These are phyloP conservation scores for Elsinoe necatrix DNA, from an alignment of 2,329 filamentous ascomycete genomes.

Conservation along the genomic window DNA sequence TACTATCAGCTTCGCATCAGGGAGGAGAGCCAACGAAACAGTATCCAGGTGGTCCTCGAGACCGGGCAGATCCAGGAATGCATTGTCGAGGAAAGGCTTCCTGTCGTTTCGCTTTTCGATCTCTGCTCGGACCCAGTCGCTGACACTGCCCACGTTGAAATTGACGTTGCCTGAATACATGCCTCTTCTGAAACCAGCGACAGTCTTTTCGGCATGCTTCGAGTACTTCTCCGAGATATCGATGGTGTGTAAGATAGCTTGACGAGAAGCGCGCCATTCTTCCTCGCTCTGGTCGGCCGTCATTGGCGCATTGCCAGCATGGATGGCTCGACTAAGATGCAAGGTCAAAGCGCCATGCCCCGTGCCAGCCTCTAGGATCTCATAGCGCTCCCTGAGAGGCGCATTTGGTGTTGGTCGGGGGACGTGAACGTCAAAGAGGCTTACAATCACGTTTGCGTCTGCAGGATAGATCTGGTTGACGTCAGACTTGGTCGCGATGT, in stretches of 20 bases:
- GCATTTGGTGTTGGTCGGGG: slow-evolving; percentile 28
- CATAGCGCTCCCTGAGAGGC: slow-evolving; percentile 41
- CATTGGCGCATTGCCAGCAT: slow-evolving; percentile 57
- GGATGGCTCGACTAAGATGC: slow-evolving; percentile 65
- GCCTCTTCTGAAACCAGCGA: slow-evolving; percentile 59
- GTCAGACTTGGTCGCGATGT: not conserved
- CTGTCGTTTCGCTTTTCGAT: slow-evolving; percentile 31
- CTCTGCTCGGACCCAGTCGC: slow-evolving; percentile 53
- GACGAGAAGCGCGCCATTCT: slow-evolving; percentile 41
- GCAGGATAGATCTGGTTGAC: slow-evolving; percentile 58
- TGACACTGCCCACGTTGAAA: slow-evolving; percentile 62
- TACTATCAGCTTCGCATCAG: slow-evolving; percentile 57
- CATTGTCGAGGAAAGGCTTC: slow-evolving; percentile 60
- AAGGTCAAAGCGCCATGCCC: slow-evolving; percentile 75
- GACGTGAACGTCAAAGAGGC: slow-evolving; percentile 65
- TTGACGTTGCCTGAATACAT: slow-evolving; percentile 63
- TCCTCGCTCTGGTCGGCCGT: slow-evolving; percentile 35
- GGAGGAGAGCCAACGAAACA: slow-evolving; percentile 51
- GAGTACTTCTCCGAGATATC: slow-evolving; percentile 58
- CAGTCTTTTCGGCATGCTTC: slow-evolving; percentile 53
- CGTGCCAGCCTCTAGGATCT: slow-evolving; percentile 77
- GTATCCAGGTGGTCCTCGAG: slow-evolving; percentile 46
- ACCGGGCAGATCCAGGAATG: slow-evolving; percentile 64
- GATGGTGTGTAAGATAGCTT: slow-evolving; percentile 66
- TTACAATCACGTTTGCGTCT: slow-evolving; percentile 68